Evolutionary conservation across 148 eudicot species (phyloP).

Genomic region (Arbutus unedo): DNA sequence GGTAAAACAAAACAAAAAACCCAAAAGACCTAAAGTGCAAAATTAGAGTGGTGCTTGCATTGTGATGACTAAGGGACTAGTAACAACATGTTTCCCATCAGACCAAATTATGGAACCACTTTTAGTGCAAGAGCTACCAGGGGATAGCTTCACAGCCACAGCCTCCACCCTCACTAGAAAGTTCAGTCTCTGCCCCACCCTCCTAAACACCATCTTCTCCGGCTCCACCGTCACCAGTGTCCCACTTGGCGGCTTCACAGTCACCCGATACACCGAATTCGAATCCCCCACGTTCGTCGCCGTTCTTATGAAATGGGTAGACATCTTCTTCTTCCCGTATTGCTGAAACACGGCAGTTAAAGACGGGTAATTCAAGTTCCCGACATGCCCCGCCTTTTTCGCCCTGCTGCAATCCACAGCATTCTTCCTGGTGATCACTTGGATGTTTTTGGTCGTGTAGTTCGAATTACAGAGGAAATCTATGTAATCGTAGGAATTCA

Average conservation of each 20-base stretch:
- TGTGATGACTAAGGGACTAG: constrained; percentile 76
- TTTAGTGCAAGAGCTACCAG: constrained; percentile 54
- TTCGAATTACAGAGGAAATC: constrained; percentile 85
- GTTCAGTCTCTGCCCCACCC: constrained; percentile 72
- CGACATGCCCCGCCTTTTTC: constrained; percentile 63
- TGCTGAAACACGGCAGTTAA: constrained; percentile 68
- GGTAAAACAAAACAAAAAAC: neutral
- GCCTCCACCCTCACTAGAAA: constrained; percentile 68
- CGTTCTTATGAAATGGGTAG: constrained; percentile 68
- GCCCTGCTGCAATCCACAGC: constrained; percentile 63
- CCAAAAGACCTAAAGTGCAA: neutral
- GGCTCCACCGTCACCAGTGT: constrained; percentile 69
- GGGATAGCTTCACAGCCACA: constrained; percentile 40
- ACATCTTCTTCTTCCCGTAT: constrained; percentile 63
- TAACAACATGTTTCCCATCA: constrained; percentile 75
- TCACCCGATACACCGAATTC: constrained; percentile 52
- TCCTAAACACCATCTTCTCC: constrained; percentile 48
- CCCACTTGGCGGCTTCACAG: constrained; percentile 52
- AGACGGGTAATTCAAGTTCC: constrained; percentile 86
- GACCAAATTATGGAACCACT: constrained; percentile 82
- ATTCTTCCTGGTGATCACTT: constrained; percentile 52
- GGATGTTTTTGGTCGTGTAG: constrained; percentile 59
- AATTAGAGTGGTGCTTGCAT: constrained; percentile 74
- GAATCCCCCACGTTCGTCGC: constrained; percentile 84
- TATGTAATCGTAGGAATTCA: constrained; percentile 58